A percentile compares a stretch with the other conserved stretches of the same genome.
Evolutionary conservation across 83 land plant species (phyloP).

Genomic region (Picea abies): DNA sequence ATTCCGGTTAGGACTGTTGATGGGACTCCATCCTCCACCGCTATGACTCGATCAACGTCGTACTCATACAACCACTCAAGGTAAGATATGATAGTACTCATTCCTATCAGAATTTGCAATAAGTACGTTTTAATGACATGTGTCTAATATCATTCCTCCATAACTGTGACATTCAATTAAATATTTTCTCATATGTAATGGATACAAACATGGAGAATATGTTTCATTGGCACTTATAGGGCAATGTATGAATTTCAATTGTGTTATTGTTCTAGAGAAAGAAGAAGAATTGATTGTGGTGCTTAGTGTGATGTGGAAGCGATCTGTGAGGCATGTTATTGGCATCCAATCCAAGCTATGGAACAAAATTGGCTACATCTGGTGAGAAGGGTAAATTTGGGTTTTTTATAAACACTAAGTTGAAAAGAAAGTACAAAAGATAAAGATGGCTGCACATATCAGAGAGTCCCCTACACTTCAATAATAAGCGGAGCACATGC

Average conservation of each 20-base stretch:
- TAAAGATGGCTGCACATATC: no score
- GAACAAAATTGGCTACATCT: slow-evolving; percentile 85
- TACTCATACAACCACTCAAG: no score
- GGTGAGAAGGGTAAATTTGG: slow-evolving; percentile 96
- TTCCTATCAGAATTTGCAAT: no score
- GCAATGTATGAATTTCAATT: slow-evolving; percentile 53
- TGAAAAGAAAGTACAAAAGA: no score
- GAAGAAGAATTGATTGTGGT: slow-evolving; percentile 81
- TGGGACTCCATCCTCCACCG: no score
- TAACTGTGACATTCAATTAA: slow-evolving; percentile 22
- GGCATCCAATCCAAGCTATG: slow-evolving; percentile 83
- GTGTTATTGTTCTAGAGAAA: slow-evolving; percentile 85
- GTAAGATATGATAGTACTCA: no score
- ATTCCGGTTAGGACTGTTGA: no score
- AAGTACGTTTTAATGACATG: no score
- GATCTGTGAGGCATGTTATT: slow-evolving; percentile 64
- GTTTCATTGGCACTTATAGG: slow-evolving; percentile 72
- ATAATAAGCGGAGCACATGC: no score
- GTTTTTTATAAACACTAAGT: background rate
- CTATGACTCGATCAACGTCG: no score
- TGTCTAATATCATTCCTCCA: no score
- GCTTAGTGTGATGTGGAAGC: slow-evolving; percentile 34
- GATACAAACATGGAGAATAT: slow-evolving; percentile 86
- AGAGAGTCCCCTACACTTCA: no score
- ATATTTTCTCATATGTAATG: slow-evolving; percentile 74